phyloP scores from a whole-genome alignment of 768 basidiomycete species.

The Amanita phalloides region DNA sequence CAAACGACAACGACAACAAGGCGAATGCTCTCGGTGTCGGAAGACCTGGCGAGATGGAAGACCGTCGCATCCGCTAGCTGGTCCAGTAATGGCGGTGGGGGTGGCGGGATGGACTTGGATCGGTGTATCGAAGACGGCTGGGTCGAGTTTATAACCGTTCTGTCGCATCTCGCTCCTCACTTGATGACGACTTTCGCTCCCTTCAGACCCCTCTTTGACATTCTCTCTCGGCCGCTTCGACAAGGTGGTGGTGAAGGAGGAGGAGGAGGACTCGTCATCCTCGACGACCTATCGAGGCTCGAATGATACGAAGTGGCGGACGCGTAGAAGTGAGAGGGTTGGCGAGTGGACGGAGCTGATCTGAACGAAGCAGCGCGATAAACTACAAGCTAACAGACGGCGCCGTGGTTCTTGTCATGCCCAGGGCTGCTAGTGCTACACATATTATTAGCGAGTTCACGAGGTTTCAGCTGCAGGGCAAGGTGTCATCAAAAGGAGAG shows the following conservation, averaged over 20 bases:
- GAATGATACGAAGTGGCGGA: conserved; percentile 47
- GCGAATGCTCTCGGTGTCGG: conserved; percentile 44
- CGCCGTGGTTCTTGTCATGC: too few species aligned
- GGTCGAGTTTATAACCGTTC: conserved; percentile 44
- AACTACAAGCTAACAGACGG: too few species aligned
- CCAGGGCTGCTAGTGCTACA: too few species aligned
- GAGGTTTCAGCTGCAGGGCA: too few species aligned
- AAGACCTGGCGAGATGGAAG: conserved; percentile 49
- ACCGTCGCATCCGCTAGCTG: conserved; percentile 45
- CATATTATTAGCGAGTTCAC: too few species aligned
- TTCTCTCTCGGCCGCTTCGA: conserved; percentile 17
- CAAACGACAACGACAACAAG: background rate
- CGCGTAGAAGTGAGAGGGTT: conserved; percentile 62
- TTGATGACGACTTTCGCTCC: conserved; percentile 5
- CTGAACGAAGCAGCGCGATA: conserved; percentile 16
- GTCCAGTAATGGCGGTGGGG: too few species aligned
- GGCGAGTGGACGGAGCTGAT: conserved; percentile 64
- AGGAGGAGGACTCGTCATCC: conserved; percentile 32
- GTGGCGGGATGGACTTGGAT: conserved; percentile 17
- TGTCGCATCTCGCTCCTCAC: conserved; percentile 11
- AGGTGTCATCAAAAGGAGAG: too few species aligned
- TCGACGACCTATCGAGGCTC: conserved; percentile 61
- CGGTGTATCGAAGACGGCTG: conserved; percentile 26
- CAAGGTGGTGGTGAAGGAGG: too few species aligned
- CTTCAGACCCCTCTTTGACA: conserved; percentile 25